These are phyloP conservation scores for Juglanconis oblonga DNA, from an alignment of 2,329 filamentous ascomycete species.

Conservation along the genomic window DNA sequence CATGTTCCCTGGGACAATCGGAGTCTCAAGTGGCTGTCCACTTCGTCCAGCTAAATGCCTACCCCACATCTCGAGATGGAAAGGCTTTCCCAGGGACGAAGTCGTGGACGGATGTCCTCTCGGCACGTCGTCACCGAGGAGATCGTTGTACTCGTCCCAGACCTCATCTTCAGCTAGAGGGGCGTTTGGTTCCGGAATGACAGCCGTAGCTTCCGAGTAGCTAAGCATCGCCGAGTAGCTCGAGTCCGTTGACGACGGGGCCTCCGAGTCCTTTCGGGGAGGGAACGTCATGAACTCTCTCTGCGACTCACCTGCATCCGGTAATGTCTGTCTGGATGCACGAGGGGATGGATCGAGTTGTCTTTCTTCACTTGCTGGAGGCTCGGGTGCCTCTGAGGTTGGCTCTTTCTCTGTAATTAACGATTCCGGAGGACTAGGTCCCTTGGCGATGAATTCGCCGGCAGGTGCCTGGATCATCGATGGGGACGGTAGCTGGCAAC, in stretches of 20 bases:
- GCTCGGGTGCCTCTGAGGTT: conserved; percentile 31
- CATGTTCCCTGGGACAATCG: conserved; percentile 37
- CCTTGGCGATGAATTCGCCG: conserved; percentile 45
- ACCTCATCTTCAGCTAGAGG: conserved; percentile 78
- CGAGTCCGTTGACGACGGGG: conserved; percentile 54
- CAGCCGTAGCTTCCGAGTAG: conserved; percentile 61
- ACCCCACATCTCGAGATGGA: conserved; percentile 52
- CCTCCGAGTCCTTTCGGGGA: conserved; percentile 60
- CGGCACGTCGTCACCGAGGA: conserved; percentile 63
- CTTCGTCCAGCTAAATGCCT: conserved; percentile 33
- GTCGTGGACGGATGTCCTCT: conserved; percentile 49
- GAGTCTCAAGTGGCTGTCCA: conserved; percentile 42
- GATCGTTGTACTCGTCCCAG: conserved; percentile 91
- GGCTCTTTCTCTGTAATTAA: conserved; percentile 35
- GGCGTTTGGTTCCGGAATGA: conserved; percentile 60
- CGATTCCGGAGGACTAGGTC: conserved; percentile 41
- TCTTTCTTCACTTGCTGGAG: conserved; percentile 29
- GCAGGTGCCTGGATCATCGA: conserved; percentile 27
- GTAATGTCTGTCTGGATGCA: conserved; percentile 27
- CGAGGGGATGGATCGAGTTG: conserved; percentile 30
- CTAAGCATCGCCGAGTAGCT: conserved; percentile 65
- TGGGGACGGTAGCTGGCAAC: conserved; percentile 37
- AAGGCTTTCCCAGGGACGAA: conserved; percentile 55
- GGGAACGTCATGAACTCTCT: conserved; percentile 74
- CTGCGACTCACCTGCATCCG: conserved; percentile 29